A percentile compares a stretch with the other conserved stretches of the same genome.
phyloP scores from a whole-genome alignment of 257 asterid species.

The Scutellaria minor region DNA sequence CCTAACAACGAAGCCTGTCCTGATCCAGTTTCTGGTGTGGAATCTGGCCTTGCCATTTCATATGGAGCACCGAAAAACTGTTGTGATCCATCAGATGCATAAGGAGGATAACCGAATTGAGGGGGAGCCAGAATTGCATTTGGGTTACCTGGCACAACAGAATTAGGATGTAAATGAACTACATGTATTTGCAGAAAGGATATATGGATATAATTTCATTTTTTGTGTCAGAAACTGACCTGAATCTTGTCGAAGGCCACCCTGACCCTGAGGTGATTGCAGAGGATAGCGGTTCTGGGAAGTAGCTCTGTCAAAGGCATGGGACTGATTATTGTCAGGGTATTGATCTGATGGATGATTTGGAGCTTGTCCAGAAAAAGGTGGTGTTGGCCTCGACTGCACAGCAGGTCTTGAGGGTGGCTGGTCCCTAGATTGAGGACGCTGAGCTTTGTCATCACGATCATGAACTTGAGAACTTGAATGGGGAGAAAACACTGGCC shows the following conservation, averaged over 20 bases:
- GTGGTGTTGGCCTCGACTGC: slow-evolving; percentile 54
- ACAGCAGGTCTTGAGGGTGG: slow-evolving; percentile 58
- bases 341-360: slow-evolving; percentile 67
- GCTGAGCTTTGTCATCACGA: slow-evolving; percentile 61
- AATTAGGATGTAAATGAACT: slow-evolving; percentile 46
- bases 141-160: slow-evolving; percentile 50
- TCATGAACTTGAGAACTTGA: slow-evolving; percentile 67
- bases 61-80: slow-evolving; percentile 67
- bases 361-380: slow-evolving; percentile 63
- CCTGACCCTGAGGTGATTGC: slow-evolving; percentile 62
- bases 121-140: slow-evolving; percentile 58
- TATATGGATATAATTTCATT: slow-evolving; percentile 33
- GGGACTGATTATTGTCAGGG: slow-evolving; percentile 54
- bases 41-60: slow-evolving; percentile 65
- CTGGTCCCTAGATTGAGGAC: slow-evolving; percentile 59
- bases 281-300: slow-evolving; percentile 65
- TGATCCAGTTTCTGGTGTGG: slow-evolving; percentile 61
- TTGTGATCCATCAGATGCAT: slow-evolving; percentile 65
- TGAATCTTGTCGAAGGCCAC: slow-evolving; percentile 56
- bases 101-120: slow-evolving; percentile 71
- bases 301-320: slow-evolving; percentile 62
- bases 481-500: slow-evolving; percentile 66
- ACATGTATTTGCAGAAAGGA: slow-evolving; percentile 36
- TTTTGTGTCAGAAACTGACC: slow-evolving; percentile 44
- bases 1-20: slow-evolving; percentile 72